phyloP scores from a whole-genome alignment of 305 asterid genomes.

The Caryopteris hybrid region DNA sequence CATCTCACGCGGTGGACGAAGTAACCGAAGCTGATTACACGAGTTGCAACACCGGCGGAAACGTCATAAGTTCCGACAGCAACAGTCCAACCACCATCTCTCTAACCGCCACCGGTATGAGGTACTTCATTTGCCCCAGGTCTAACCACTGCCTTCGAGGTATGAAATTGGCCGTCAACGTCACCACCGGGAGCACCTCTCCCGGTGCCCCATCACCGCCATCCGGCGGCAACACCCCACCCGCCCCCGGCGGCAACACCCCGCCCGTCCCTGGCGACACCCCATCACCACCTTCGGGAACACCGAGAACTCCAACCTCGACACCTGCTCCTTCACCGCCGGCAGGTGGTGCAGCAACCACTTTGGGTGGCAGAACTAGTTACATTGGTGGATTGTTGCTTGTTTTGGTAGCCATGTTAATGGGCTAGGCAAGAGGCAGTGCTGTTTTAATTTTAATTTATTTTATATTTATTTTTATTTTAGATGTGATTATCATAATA shows the following conservation, averaged over 20 bases:
- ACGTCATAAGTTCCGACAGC: constrained; percentile 9
- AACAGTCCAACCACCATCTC: constrained; percentile 32
- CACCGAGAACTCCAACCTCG: background rate
- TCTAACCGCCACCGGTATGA: constrained; percentile 14
- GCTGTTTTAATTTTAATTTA: constrained; percentile 12
- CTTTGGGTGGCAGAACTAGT: constrained; percentile 21
- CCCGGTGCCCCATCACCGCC: constrained; percentile 15
- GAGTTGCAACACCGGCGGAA: constrained; percentile 28
- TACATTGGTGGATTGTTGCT: constrained; percentile 19
- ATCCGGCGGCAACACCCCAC: too few relatives aligned
- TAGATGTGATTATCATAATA: constrained; percentile 8
- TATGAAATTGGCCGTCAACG: constrained; percentile 31
- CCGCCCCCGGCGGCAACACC: too few relatives aligned
- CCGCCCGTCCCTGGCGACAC: constrained; percentile 21
- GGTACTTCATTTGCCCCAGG: constrained; percentile 38
- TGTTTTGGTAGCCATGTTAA: constrained; percentile 23
- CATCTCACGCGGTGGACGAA: constrained; percentile 28
- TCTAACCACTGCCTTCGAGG: constrained; percentile 36
- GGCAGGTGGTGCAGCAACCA: constrained; percentile 8
- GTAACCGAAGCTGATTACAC: constrained; percentile 19
- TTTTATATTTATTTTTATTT: background rate
- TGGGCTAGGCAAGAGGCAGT: constrained; percentile 58
- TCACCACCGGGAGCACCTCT: constrained; percentile 10
- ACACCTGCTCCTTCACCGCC: constrained; percentile 24
- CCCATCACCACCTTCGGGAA: constrained; percentile 24